Base-by-base conservation (phyloP, 2,329 filamentous ascomycete genomes). In the Ophiostoma montium region DNA sequence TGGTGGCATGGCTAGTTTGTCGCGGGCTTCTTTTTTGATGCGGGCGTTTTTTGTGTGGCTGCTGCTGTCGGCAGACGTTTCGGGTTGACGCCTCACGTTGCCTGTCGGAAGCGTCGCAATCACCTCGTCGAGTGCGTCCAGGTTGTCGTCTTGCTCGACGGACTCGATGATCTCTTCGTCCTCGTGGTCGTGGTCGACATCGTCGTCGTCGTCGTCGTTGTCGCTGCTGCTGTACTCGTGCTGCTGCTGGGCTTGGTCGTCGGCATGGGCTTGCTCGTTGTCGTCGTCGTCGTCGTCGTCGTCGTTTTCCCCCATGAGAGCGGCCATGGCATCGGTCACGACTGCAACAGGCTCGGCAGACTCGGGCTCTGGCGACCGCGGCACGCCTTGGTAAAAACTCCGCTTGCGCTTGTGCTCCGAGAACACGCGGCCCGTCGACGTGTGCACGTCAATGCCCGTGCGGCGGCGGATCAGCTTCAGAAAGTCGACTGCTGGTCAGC, bases 401-500 rank as follows among this genome's bases (percentile, higher is more conserved):
- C 36, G 9, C 0, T 23, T 21, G 3, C 48, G 45, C 9, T 11
- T 21, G 10, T 52, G 49, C 8, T 48, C 46, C 3, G 11, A 21
- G 6, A 50, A 50, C 0, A 54, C 48, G 2, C 35, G 27, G 19
- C 46, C 50, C 0, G 48, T 21, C 21, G 38, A 12, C 1, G 46
- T 44, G 2, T 19, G 38, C 10, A 55, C n/a, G 7, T 31, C 16
- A 7, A 56, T 46, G 2, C 54, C 52, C 0, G 49, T 51, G 2
- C 13, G 30, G 2, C 3, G 12, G 0, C 27, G 18, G 13, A 55
- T 52, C 5, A 39, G 30, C 2, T 5, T 4, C 0, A 54, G 43
- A 16, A 55, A 55, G 12, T 47, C 12, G 2, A 33, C 54, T 55
- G 12, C 10, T 16, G n/a, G n/a, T n/a, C n/a, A n/a, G n/a, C n/a